phyloP scores from a whole-genome alignment of 768 basidiomycete species.

The Boletus tylopilopsis region DNA sequence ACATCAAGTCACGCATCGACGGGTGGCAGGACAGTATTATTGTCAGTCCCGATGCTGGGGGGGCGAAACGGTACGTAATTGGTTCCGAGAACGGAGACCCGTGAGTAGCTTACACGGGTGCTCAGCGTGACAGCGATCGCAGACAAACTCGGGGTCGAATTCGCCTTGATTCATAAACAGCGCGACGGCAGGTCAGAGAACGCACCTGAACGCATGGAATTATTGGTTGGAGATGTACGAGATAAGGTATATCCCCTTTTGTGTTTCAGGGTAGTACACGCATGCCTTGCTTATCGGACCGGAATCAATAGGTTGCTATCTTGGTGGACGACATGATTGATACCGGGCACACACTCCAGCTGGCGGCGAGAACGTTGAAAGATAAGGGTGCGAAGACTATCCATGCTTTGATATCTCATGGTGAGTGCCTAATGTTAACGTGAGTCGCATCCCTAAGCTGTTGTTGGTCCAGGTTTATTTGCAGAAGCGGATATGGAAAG shows the following conservation, averaged over 20 bases:
- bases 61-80: conserved; percentile 88
- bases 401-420: conserved; percentile 90
- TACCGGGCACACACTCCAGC: conserved; percentile 81
- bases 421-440: conserved; percentile 37
- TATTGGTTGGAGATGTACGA: conserved; percentile 90
- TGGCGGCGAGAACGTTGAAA: conserved; percentile 81
- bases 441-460: conserved; percentile 1
- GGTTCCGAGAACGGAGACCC: not conserved
- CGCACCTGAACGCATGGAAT: conserved; percentile 81
- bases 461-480: conserved; percentile 55
- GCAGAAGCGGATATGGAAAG: conserved; percentile 69
- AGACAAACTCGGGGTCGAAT: conserved; percentile 92
- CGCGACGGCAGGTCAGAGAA: conserved; percentile 64
- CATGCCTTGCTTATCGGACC: conserved; percentile 6
- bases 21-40: conserved; percentile 88
- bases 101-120: conserved; percentile 5
- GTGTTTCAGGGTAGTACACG: not conserved
- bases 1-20: conserved; percentile 82
- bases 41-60: conserved; percentile 96
- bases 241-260: conserved; percentile 58
- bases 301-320: conserved; percentile 66
- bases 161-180: conserved; percentile 92
- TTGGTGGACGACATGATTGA: conserved; percentile 99
- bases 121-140: conserved; percentile 88
- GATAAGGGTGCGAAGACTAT: conserved; percentile 88